A percentile compares a stretch with the other conserved stretches of the same genome.
Evolutionary conservation across 2,329 filamentous ascomycete genomes (phyloP).

Genomic region (Alternaria metachromatica): DNA sequence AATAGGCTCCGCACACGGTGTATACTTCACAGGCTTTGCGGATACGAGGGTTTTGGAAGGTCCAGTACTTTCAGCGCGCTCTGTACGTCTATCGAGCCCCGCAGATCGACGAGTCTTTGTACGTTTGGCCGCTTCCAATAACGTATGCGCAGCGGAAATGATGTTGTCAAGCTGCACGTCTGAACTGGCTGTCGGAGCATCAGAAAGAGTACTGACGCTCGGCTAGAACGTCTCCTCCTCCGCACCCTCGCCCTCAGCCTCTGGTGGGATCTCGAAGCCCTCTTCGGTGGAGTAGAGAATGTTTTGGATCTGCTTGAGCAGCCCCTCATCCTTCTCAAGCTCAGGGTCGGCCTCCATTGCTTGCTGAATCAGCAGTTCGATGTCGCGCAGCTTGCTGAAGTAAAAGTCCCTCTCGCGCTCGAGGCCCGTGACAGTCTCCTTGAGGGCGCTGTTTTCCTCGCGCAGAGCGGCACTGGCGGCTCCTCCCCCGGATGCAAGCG

Average conservation of each 20-base stretch:
- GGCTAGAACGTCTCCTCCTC: slow-evolving; percentile 69
- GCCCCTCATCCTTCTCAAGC: slow-evolving; percentile 89
- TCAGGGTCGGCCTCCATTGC: slow-evolving; percentile 92
- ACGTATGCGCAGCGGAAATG: slow-evolving; percentile 7
- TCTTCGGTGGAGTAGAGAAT: slow-evolving; percentile 96
- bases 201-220: slow-evolving; percentile 2
- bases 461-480: slow-evolving; percentile 75
- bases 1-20: background rate
- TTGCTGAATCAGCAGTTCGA: slow-evolving; percentile 91
- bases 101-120: background rate
- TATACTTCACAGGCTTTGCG: background rate
- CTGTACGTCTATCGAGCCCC: background rate
- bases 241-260: slow-evolving; percentile 74
- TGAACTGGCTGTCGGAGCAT: slow-evolving; percentile 4
- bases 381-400: slow-evolving; percentile 97
- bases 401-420: slow-evolving; percentile 99
- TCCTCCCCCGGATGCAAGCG: slow-evolving; percentile 53
- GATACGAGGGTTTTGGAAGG: background rate
- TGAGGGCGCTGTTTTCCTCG: slow-evolving; percentile 85
- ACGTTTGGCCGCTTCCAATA: slow-evolving; percentile 5
- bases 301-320: slow-evolving; percentile 94
- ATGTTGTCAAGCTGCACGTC: slow-evolving; percentile 1
- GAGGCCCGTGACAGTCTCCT: slow-evolving; percentile 92
- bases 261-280: slow-evolving; percentile 84
- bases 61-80: background rate